Evolutionary conservation across 495 filamentous ascomycete species (phyloP).

Genomic region (Xylaria telfairii): DNA sequence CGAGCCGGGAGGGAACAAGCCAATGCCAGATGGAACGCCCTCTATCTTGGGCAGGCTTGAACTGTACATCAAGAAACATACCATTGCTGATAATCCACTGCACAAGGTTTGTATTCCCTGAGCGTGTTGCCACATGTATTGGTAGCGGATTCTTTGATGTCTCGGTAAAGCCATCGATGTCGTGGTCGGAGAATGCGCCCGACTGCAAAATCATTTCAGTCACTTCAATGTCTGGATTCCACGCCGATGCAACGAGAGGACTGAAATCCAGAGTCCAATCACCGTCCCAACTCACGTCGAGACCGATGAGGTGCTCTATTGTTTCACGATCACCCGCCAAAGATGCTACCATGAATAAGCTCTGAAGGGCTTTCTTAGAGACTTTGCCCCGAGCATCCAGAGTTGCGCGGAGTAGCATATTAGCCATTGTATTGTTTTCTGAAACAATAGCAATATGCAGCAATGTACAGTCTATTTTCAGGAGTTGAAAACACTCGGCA

Average conservation of each 20-base stretch:
- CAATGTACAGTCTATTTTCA: background rate
- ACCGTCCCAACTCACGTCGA: background rate
- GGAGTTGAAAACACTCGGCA: background rate
- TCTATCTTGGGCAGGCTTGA: background rate
- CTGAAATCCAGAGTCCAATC: background rate
- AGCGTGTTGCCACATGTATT: slow-evolving; percentile 7
- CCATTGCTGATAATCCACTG: slow-evolving; percentile 5
- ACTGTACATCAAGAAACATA: background rate
- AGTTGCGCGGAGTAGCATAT: background rate
- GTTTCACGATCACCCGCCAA: background rate
- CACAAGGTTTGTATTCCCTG: background rate
- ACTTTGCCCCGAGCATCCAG: background rate
- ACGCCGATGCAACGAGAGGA: background rate
- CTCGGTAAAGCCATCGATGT: background rate
- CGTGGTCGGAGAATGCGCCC: background rate
- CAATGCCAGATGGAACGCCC: background rate
- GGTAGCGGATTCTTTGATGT: background rate
- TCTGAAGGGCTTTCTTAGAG: background rate
- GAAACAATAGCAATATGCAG: slow-evolving; percentile 12
- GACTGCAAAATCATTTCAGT: slow-evolving; percentile 1
- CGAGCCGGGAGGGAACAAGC: background rate
- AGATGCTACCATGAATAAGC: background rate
- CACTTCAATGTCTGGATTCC: slow-evolving; percentile 1
- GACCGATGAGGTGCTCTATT: background rate
- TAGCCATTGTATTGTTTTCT: background rate